Evolutionary conservation across 768 basidiomycete species (phyloP).

Genomic region (Paxillus ammoniavirescens): DNA sequence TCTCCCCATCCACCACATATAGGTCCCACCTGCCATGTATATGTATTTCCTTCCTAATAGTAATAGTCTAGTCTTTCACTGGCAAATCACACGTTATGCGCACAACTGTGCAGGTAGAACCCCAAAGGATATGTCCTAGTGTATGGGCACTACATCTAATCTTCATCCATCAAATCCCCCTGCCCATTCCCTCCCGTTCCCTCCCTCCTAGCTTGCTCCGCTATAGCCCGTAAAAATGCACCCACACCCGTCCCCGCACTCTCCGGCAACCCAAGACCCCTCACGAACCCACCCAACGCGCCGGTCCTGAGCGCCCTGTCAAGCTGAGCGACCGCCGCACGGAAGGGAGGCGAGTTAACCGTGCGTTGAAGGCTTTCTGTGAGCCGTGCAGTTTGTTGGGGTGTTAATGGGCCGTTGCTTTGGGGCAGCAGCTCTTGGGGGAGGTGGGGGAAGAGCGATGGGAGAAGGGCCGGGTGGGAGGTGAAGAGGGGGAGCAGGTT

Average conservation of each 20-base stretch:
- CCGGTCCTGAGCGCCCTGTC: slow-evolving; percentile 87
- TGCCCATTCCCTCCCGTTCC: slow-evolving; percentile 15
- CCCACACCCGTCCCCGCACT: slow-evolving; percentile 77
- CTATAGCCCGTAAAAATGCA: slow-evolving; percentile 79
- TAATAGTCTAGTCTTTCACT: not conserved
- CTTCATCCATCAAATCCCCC: slow-evolving; percentile 76
- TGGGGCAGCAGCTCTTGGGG: slow-evolving; percentile 71
- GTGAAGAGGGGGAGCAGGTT: slow-evolving; percentile 72
- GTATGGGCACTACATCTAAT: slow-evolving; percentile 35
- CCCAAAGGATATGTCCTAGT: not conserved
- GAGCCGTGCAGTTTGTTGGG: slow-evolving; percentile 21
- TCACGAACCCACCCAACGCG: slow-evolving; percentile 69
- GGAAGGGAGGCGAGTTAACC: slow-evolving; percentile 82
- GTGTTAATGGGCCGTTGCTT: slow-evolving; percentile 44
- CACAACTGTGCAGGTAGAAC: not conserved
- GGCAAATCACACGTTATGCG: not conserved
- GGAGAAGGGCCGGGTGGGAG: slow-evolving; percentile 65
- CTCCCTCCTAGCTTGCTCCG: slow-evolving; percentile 66
- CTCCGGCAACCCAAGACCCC: slow-evolving; percentile 78
- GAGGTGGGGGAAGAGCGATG: slow-evolving; percentile 75
- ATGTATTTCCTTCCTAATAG: not conserved
- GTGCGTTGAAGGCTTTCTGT: slow-evolving; percentile 67
- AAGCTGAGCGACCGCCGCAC: slow-evolving; percentile 71
- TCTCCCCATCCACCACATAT: not conserved
- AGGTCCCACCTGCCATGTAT: not conserved